Base-by-base conservation (phyloP, 306 rosid genomes). In the Quercus cerris region DNA sequence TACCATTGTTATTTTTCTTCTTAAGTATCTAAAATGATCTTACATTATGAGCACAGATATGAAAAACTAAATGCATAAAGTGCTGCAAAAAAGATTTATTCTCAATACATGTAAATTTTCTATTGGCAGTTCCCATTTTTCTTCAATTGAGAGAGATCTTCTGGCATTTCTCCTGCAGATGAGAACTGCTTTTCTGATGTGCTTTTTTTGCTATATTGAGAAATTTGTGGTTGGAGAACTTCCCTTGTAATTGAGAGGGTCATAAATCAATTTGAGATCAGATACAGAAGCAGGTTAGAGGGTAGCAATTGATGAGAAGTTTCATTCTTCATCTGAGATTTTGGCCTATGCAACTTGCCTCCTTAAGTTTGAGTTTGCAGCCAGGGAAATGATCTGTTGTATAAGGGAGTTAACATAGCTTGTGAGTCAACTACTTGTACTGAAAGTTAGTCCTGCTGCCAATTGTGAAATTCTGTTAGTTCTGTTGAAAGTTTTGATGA, bases 131-230 rank as follows among this genome's bases (percentile, higher is more conserved):
- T 20, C 51, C 66, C 52, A 49, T 63, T 23, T 35, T 56, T 52
- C 56, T 17, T 64, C 22, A 49, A 61, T 67, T 38, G 5, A 73
- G 66, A n/a, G 18, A 20, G 22, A 74, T 55, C 49, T 58, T 56
- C 28, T 46, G 19, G 33, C 30, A 68, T 81, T 23, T 75, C 61
- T 55, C 55, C 30, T 81, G 73, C 81, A 71, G 83, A 78, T 2
- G 52, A 59, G 41, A 59, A 41, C 44, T 44, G 3, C 67, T 74
- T 49, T 2, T 23, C 52, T 25, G 82, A 27, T 81, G 72, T 75
- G 74, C 59, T 71, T 56, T 7, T 71, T 67, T 14, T 12, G 31
- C 67, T 23, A n/a, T 49, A 23, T 63, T 30, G 70, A 55, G 58
- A 54, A 5, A 8, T 44, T 57, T 23, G 10, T 23, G 5, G 73